Conservation (phyloP, 2,329 filamentous ascomycete genomes). For the Botrytis tulipae region DNA sequence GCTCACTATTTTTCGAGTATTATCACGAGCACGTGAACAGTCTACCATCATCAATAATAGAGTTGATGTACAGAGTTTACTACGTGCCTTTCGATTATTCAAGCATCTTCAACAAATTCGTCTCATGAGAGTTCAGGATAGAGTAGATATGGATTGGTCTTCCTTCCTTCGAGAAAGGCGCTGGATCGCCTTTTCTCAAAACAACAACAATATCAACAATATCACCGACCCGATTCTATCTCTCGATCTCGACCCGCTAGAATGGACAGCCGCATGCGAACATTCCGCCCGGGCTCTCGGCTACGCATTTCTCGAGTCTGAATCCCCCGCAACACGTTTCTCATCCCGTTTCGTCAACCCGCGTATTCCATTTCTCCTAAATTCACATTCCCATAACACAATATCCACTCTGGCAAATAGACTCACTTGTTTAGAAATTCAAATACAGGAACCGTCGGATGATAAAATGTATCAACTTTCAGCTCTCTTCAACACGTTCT, state of each 20-base stretch:
- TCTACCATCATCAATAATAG: constrained; percentile 28
- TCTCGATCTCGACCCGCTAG: constrained; percentile 49
- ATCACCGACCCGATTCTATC: constrained; percentile 42
- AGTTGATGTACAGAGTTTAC: constrained; percentile 29
- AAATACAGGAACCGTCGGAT: constrained; percentile 52
- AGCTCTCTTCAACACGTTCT: constrained; percentile 55
- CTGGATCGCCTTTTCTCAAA: constrained; percentile 26
- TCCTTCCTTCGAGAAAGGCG: constrained; percentile 47
- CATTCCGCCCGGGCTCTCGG: constrained; percentile 60
- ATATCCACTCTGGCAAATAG: constrained; percentile 52
- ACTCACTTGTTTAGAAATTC: constrained; percentile 61
- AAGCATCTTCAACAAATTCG: constrained; percentile 62
- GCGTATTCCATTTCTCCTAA: constrained; percentile 53
- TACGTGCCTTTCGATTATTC: constrained; percentile 46
- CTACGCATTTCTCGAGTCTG: constrained; percentile 53
- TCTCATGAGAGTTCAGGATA: constrained; percentile 60
- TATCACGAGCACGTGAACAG: constrained; percentile 32
- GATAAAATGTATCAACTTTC: constrained; percentile 57
- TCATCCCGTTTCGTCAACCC: constrained; percentile 60
- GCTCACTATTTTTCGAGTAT: constrained; percentile 25
- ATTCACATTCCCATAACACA: constrained; percentile 46
- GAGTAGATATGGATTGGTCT: constrained; percentile 54
- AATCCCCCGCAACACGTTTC: constrained; percentile 47
- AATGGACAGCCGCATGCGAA: constrained; percentile 62
- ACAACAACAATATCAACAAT: constrained; percentile 10